These are phyloP conservation scores for Paramyrothecium roridum DNA, from an alignment of 2,329 filamentous ascomycete genomes.

Conservation along the genomic window DNA sequence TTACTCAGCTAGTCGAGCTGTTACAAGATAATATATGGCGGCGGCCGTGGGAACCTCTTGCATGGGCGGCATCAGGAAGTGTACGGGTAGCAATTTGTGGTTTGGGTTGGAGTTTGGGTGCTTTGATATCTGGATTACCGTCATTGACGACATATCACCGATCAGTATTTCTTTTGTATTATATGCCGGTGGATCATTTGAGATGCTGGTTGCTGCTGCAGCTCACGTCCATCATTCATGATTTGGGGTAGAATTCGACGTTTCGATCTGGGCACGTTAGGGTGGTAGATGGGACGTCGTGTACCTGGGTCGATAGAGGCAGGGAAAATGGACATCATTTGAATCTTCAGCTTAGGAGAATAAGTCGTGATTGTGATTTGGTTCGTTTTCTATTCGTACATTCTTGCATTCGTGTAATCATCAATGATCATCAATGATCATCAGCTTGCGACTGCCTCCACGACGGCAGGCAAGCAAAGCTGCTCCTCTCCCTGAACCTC, in stretches of 20 bases:
- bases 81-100: not conserved
- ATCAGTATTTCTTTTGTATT: not conserved
- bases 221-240: too few relatives aligned
- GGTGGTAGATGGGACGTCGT: too few relatives aligned
- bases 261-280: too few relatives aligned
- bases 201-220: too few relatives aligned
- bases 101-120: not conserved
- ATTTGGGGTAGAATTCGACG: too few relatives aligned
- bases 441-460: not conserved
- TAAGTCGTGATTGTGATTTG: not conserved
- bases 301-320: too few relatives aligned
- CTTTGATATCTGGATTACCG: not conserved
- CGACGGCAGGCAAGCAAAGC: slow-evolving; percentile 16
- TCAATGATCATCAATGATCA: not conserved
- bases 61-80: not conserved
- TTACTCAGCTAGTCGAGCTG: not conserved
- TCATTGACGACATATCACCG: not conserved
- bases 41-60: not conserved
- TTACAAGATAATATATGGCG: not conserved
- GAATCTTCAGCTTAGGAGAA: too few relatives aligned
- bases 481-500: slow-evolving; percentile 18
- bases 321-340: too few relatives aligned
- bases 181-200: not conserved
- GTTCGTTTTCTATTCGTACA: not conserved
- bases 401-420: not conserved